Conservation (phyloP, 108 stramenopile species). For the Phaeodactylum tricornutum region DNA sequence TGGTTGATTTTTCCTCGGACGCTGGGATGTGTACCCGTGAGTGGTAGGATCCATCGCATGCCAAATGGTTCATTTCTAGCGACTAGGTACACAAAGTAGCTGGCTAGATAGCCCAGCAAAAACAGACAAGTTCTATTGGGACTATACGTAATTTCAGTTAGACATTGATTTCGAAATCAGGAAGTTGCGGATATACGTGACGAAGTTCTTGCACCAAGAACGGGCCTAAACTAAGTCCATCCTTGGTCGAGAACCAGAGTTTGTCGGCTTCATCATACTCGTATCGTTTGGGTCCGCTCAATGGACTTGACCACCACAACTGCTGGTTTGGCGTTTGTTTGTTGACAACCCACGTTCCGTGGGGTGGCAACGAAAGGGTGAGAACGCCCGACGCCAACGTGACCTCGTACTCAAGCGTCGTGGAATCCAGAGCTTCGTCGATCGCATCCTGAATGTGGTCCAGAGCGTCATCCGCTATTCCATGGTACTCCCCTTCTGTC, state of each 20-base stretch:
- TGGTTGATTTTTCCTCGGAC: too few species aligned
- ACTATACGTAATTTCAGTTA: too few species aligned
- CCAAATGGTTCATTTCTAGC: too few species aligned
- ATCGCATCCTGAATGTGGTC: conserved; percentile 83
- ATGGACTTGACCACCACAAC: conserved; percentile 86
- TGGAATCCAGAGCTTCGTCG: conserved; percentile 71
- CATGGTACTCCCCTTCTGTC: conserved; percentile 70
- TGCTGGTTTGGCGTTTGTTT: conserved; percentile 95
- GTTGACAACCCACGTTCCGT: conserved; percentile 92
- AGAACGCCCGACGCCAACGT: conserved; percentile 65
- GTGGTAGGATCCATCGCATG: too few species aligned
- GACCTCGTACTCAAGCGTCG: conserved; percentile 44
- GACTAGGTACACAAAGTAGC: too few species aligned
- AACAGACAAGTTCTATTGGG: too few species aligned
- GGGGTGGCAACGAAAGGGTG: conserved; percentile 57
- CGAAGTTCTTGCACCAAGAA: conserved; percentile 46
- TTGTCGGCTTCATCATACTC: conserved; percentile 57
- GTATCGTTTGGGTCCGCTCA: conserved; percentile 86
- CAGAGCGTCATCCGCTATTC: conserved; percentile 76
- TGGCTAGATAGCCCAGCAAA: too few species aligned
- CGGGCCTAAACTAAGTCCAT: conserved; percentile 29
- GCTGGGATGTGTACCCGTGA: too few species aligned
- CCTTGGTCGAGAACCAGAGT: conserved; percentile 64
- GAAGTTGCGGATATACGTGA: too few species aligned
- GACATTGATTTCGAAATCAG: too few species aligned